Evolutionary conservation across 306 rosid genomes (phyloP).

Genomic region (Astragalus glycyphyllos): DNA sequence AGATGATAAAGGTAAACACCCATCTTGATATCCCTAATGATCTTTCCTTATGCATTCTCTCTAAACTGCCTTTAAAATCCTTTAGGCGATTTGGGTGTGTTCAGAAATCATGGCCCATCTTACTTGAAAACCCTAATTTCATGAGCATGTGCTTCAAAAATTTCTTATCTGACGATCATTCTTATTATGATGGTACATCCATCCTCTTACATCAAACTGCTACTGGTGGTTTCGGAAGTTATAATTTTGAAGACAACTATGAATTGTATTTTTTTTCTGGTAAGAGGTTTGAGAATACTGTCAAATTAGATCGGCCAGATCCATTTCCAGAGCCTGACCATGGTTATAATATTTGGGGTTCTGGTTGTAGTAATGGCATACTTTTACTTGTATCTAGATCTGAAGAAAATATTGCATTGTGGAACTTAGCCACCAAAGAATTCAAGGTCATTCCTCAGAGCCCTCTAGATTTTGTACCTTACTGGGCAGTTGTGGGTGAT

Average conservation of each 20-base stretch:
- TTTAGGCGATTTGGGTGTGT: no score
- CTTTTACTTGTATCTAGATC: neutral
- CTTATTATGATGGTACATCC: no score
- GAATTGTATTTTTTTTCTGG: neutral
- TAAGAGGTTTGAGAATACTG: neutral
- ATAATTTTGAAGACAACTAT: no score
- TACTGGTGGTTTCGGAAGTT: no score
- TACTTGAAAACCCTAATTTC: neutral
- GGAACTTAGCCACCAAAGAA: neutral
- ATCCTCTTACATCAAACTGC: no score
- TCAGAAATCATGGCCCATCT: neutral
- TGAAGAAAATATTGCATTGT: neutral
- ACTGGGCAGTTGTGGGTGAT: no score
- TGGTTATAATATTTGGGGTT: neutral
- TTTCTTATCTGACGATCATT: neutral
- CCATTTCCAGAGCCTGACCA: neutral
- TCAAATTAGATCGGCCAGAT: neutral
- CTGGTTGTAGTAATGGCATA: neutral
- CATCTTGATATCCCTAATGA: no score
- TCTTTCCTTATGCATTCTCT: no score
- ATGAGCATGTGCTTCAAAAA: neutral
- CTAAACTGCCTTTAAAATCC: no score
- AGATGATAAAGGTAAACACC: no score
- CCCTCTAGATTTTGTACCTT: no score
- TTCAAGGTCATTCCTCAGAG: neutral